These are phyloP conservation scores for Sesbania bispinosa DNA, from an alignment of 306 rosid species.

Conservation along the genomic window DNA sequence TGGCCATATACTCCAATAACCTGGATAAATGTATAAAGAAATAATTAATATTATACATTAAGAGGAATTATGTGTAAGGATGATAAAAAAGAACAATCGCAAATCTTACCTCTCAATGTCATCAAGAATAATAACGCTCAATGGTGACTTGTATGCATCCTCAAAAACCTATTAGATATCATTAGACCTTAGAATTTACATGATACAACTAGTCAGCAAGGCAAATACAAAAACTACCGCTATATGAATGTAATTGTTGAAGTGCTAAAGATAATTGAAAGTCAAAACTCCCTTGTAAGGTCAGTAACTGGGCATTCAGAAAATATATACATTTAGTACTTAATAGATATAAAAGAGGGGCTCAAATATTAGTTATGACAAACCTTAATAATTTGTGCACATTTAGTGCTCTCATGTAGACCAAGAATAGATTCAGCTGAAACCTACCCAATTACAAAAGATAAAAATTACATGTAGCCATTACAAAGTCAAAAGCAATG, in stretches of 20 bases:
- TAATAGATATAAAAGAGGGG: slow-evolving; percentile 14
- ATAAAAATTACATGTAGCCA: slow-evolving; percentile 10
- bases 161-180: slow-evolving; percentile 71
- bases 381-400: slow-evolving; percentile 93
- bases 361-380: slow-evolving; percentile 47
- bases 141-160: slow-evolving; percentile 97
- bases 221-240: slow-evolving; percentile 13
- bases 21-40: slow-evolving; percentile 37
- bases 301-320: slow-evolving; percentile 5
- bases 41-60: not conserved
- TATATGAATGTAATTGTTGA: not conserved
- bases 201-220: not conserved
- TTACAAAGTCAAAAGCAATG: slow-evolving; percentile 6
- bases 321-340: not conserved
- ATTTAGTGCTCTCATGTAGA: slow-evolving; percentile 90
- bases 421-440: slow-evolving; percentile 96
- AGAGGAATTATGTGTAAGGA: slow-evolving; percentile 16
- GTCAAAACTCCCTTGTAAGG: not conserved
- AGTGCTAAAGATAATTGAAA: not conserved
- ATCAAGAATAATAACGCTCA: slow-evolving; percentile 95
- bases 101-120: slow-evolving; percentile 78
- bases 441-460: slow-evolving; percentile 48
- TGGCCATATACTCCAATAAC: slow-evolving; percentile 81
- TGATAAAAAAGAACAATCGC: slow-evolving; percentile 22
- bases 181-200: slow-evolving; percentile 22